phyloP scores from a whole-genome alignment of 108 stramenopile genomes.

The Chaetoceros muelleri region DNA sequence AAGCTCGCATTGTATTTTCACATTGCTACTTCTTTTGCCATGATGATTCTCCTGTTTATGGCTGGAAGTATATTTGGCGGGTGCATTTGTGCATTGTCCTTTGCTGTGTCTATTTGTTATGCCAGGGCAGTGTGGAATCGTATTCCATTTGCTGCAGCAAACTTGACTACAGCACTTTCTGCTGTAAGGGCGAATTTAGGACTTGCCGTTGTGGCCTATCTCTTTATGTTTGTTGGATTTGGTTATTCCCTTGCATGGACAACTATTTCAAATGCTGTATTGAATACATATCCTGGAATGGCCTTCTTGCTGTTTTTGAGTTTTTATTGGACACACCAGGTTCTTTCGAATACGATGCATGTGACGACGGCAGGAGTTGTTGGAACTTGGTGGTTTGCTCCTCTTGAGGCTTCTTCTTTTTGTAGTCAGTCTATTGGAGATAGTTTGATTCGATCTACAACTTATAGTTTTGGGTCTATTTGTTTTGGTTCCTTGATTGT shows the following conservation, averaged over 20 bases:
- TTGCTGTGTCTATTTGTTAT: conserved; percentile 48
- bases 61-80: conserved; percentile 25
- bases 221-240: conserved; percentile 32
- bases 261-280: conserved; percentile 12
- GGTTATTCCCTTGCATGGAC: conserved; percentile 57
- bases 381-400: conserved; percentile 86
- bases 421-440: conserved; percentile 45
- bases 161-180: conserved; percentile 20
- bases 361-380: conserved; percentile 68
- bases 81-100: conserved; percentile 31
- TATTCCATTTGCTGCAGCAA: conserved; percentile 76
- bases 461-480: conserved; percentile 61
- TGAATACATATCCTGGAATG: conserved; percentile 8
- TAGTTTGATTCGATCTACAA: conserved; percentile 49
- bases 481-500: conserved; percentile 81
- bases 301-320: conserved; percentile 30
- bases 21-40: conserved; percentile 15
- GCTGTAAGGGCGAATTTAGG: conserved; percentile 55
- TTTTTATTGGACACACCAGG: conserved; percentile 46
- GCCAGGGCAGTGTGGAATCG: conserved; percentile 51
- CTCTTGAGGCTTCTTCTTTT: conserved; percentile 46
- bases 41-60: conserved; percentile 28
- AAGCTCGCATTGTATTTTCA: conserved; percentile 49
- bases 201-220: conserved; percentile 32
- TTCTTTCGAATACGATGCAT: conserved; percentile 66